A percentile compares a stretch with the other conserved stretches of the same genome.
Conservation (phyloP, 768 basidiomycete genomes). For the Lyophyllum semitale region DNA sequence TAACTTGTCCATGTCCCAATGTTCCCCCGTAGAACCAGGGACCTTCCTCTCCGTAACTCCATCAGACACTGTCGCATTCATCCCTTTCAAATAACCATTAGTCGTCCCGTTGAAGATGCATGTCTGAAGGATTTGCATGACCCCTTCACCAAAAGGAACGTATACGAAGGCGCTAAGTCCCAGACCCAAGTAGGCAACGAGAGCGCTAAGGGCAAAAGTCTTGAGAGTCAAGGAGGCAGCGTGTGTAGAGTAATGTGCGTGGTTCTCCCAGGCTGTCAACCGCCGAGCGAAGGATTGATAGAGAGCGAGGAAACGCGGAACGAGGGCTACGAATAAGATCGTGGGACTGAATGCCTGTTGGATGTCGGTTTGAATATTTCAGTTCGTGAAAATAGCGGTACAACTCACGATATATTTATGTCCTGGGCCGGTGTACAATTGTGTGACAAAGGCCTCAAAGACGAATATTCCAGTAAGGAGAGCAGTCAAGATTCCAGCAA, state of each 20-base stretch:
- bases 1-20: slow-evolving; percentile 56
- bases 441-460: slow-evolving; percentile 87
- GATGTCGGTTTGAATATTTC: neutral
- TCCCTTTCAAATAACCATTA: slow-evolving; percentile 12
- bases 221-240: slow-evolving; percentile 84
- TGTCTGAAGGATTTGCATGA: slow-evolving; percentile 63
- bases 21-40: slow-evolving; percentile 14
- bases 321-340: slow-evolving; percentile 74
- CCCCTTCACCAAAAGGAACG: slow-evolving; percentile 86
- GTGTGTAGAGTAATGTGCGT: slow-evolving; percentile 76
- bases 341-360: slow-evolving; percentile 79
- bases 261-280: slow-evolving; percentile 91
- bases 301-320: slow-evolving; percentile 76
- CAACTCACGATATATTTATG: slow-evolving; percentile 71
- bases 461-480: slow-evolving; percentile 83
- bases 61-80: slow-evolving; percentile 31
- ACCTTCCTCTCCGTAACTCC: slow-evolving; percentile 14
- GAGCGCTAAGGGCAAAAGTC: slow-evolving; percentile 83
- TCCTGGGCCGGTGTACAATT: slow-evolving; percentile 88
- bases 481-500: slow-evolving; percentile 66
- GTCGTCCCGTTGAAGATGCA: slow-evolving; percentile 38
- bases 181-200: slow-evolving; percentile 92
- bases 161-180: slow-evolving; percentile 94
- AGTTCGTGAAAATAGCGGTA: neutral
- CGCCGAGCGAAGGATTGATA: slow-evolving; percentile 69